These are phyloP conservation scores for Pyrus communis DNA, from an alignment of 306 rosid species.

Conservation along the genomic window DNA sequence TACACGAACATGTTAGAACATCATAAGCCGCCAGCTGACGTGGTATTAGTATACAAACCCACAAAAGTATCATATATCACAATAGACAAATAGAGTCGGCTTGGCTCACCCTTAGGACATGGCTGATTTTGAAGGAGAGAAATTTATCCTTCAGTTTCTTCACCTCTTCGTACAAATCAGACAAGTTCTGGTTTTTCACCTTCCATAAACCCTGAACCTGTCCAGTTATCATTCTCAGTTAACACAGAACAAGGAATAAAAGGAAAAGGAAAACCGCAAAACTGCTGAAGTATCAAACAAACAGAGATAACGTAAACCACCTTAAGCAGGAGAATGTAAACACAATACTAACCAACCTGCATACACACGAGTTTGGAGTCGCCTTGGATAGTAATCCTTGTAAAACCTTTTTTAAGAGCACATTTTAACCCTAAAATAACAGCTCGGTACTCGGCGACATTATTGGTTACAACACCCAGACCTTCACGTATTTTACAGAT, in stretches of 20 bases:
- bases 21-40: background rate
- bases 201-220: constrained; percentile 88
- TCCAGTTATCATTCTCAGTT: constrained; percentile 13
- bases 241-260: background rate
- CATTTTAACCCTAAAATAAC: constrained; percentile 72
- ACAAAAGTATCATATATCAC: background rate
- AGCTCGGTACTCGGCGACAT: constrained; percentile 92
- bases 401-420: constrained; percentile 79
- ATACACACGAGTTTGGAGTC: constrained; percentile 92
- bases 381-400: constrained; percentile 49
- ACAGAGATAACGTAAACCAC: background rate
- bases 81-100: background rate
- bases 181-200: constrained; percentile 54
- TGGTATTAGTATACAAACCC: background rate
- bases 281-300: background rate
- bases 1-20: constrained; percentile 21
- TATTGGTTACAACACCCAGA: constrained; percentile 62
- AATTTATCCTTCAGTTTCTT: constrained; percentile 62
- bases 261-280: background rate
- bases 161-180: constrained; percentile 52
- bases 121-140: constrained; percentile 64
- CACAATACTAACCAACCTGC: constrained; percentile 54
- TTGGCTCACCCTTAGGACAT: constrained; percentile 77
- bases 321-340: background rate
- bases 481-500: constrained; percentile 87